Evolutionary conservation across 1,284 basidiomycete genomes (phyloP).

Genomic region (Phylloboletellus chloephorus): DNA sequence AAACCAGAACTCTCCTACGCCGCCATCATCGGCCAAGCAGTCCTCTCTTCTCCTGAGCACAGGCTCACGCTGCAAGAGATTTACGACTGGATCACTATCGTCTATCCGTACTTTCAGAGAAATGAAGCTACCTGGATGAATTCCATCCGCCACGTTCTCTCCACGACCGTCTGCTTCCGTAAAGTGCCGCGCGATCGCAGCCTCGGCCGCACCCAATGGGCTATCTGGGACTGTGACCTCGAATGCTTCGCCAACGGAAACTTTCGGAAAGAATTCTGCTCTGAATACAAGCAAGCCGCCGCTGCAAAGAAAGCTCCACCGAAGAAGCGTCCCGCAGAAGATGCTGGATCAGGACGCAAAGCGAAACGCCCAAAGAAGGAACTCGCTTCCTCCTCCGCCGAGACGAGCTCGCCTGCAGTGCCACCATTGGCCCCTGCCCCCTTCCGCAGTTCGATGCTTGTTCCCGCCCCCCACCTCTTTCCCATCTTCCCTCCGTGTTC

Average conservation of each 20-base stretch:
- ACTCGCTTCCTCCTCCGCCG: constrained; percentile 20
- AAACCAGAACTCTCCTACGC: constrained; percentile 90
- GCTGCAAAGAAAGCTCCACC: constrained; percentile 33
- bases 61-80: constrained; percentile 92
- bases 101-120: constrained; percentile 89
- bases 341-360: constrained; percentile 36
- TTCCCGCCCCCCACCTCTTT: constrained; percentile 38
- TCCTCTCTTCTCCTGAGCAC: constrained; percentile 79
- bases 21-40: constrained; percentile 92
- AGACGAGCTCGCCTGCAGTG: constrained; percentile 24
- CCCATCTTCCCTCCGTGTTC: constrained; percentile 53
- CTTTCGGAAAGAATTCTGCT: constrained; percentile 65
- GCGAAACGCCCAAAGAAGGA: constrained; percentile 47
- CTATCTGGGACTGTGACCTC: constrained; percentile 67
- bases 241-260: constrained; percentile 66
- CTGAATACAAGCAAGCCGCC: constrained; percentile 48
- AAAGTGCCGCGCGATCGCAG: constrained; percentile 63
- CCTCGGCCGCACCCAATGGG: constrained; percentile 70
- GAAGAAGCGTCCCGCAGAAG: constrained; percentile 37
- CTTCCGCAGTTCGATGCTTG: constrained; percentile 21
- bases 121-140: constrained; percentile 97
- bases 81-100: constrained; percentile 91
- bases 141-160: constrained; percentile 82
- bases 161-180: constrained; percentile 74
- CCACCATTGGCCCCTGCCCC: constrained; percentile 6